Evolutionary conservation across 2,329 filamentous ascomycete species (phyloP), one percentile per base, ranked within the genome.

Genomic region (Botrytis paeoniae): DNA sequence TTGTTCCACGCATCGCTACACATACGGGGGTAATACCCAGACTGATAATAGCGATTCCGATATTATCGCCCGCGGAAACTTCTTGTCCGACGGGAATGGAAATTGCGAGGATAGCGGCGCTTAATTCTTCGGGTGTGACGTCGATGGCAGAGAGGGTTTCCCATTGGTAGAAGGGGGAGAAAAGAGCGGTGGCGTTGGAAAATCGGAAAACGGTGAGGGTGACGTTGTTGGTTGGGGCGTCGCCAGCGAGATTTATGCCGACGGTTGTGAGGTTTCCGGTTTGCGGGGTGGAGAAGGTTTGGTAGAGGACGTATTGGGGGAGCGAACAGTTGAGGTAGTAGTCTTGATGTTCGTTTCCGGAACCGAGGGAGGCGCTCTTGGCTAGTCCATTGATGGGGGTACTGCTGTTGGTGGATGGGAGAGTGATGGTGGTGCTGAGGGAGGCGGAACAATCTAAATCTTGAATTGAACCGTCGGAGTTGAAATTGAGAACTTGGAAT

Each of bases 111-210:
- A 77, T 71, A 14, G 75, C 69, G 20, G 73, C 37, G 2, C 72
- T 71, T 5, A 77, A 41, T 4, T 73, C 43, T 0, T 57, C 14
- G 2, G 75, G 73, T 7, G 59, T 48, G 16, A 78, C 45, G 22
- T 62, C 62, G 16, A 64, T 64, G 0, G 74, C 75, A 1, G 76
- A 72, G 2, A 79, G 68, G 16, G 76, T 76, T 62, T 77, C 76
- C 76, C 77, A 78, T 16, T 74, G 39, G 37, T 75, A 79, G 37
- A 73, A 73, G 3, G 77, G 74, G 2, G 78, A 76, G 65, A 76
- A 74, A 61, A 78, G 76, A 22, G 76, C 73, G 0, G 71, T 76
- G 35, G 76, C 74, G 57, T 76, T 76, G 29, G 72, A 37, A 66
- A 75, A 78, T 1, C 76, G 74, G 69, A 78, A 78, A 12, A 77